phyloP scores from a whole-genome alignment of 768 basidiomycete genomes.

The Lentinula aciculospora region DNA sequence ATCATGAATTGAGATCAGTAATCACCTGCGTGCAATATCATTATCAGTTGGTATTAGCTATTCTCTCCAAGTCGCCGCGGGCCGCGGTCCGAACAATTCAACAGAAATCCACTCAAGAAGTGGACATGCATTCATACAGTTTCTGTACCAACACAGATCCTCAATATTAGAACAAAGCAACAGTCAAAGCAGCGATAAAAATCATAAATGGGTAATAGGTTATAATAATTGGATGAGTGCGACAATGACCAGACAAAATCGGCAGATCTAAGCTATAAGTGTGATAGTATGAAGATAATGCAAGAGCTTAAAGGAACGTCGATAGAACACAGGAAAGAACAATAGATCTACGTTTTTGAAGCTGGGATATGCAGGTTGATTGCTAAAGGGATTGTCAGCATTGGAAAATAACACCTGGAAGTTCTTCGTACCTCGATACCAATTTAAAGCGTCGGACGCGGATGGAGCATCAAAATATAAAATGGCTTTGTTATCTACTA shows the following conservation, averaged over 20 bases:
- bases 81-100: no score
- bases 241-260: background rate
- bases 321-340: background rate
- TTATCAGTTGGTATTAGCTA: no score
- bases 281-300: background rate
- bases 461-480: slow-evolving; percentile 84
- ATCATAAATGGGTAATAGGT: no score
- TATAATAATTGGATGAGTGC: slow-evolving; percentile 1
- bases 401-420: background rate
- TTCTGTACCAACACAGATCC: background rate
- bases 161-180: background rate
- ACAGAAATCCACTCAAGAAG: no score
- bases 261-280: slow-evolving; percentile 1
- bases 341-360: slow-evolving; percentile 54
- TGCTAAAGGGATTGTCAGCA: slow-evolving; percentile 34
- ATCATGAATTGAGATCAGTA: no score
- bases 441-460: slow-evolving; percentile 79
- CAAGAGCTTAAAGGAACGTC: background rate
- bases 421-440: slow-evolving; percentile 71
- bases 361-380: slow-evolving; percentile 88
- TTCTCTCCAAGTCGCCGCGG: no score
- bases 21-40: no score
- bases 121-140: no score
- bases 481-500: slow-evolving; percentile 90
- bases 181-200: background rate